Base-by-base conservation (phyloP, 192 early-diverging fungal species). In the Dissophora globulifera region DNA sequence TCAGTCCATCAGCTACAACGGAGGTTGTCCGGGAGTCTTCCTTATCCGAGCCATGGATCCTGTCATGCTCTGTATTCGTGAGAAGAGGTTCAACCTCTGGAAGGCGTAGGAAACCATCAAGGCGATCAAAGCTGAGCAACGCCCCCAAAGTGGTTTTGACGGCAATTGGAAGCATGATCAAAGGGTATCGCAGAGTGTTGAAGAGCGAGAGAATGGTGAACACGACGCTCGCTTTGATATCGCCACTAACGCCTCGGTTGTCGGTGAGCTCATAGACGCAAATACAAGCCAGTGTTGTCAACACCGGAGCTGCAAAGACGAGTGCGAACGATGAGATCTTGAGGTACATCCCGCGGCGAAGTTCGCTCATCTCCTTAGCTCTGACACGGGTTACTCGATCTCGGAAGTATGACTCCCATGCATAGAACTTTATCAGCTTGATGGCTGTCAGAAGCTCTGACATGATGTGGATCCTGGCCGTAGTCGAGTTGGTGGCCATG, bases 351-450 rank as follows among this genome's bases (percentile, higher is more conserved):
- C 81, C 80, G 12, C 32, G 50, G n/a, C 80, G 67, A 40, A 91
- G 63, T 48, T 81, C 78, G 7, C 42, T 31, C 62, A 90, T 82
- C 64, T 93, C 91, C 38, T 82, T 70, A n/a, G 53, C 42, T 10
- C 91, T 67, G 15, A 92, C 84, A 11, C 70, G 69, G n/a, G 57
- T 51, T 31, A 92, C 83, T 33, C 87, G 86, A 19, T 87, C 79
- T 42, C 67, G 56, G 61, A 92, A 93, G n/a, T 84, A 84, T 2
- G 72, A 57, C 50, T 93, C 91, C 91, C 91, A 93, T 11, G 88
- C 84, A 67, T 93, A 92, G 56, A 92, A 88, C 64, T 93, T 93
- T 62, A 93, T 88, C 22, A 93, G 74, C 62, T 91, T 92, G 60
- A 93, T 88, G 19, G 89, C 90, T 4, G 89, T 92, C 46, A 92